Base-by-base conservation (phyloP, 208 protist species). In the Leishmania tarentolae region DNA sequence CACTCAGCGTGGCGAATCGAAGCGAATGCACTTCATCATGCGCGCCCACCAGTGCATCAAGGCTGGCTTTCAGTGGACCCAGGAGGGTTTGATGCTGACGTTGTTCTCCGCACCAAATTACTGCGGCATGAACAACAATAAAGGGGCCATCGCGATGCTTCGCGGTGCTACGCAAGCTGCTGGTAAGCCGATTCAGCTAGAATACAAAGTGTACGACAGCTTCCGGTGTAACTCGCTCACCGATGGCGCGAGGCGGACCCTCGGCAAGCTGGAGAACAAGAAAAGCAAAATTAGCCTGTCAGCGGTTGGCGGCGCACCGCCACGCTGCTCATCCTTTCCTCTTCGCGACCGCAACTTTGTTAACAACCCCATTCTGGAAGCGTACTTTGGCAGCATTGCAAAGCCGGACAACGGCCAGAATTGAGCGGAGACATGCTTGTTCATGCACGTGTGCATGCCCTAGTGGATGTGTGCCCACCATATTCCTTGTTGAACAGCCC, bases 11-110 rank as follows among this genome's bases (percentile, higher is more conserved):
- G 7, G 50, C 61, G 75, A 83, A 69, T 78, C 82, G 37, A 76
- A 85, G 71, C 17, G 61, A 3, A 85, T 99, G 46, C 99, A 99
- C 79, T 95, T 98, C 75, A 90, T 99, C 53, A 78, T 94, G 70
- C 89, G 97, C 13, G 95, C 97, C 1, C 98, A 99, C 78, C 97
- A 99, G 88, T 91, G 99, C 35, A 95, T 98, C 15, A 84, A 92
- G 76, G 92, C 96, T 15, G 98, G 98, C 8, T 97, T 95, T 74
- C 78, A 87, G 44, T 96, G 90, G 90, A 76, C 63, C 17, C 93
- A 96, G 65, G 81, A 81, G 6, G 83, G 84, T 0, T 77, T 85
- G 31, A 80, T 91, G 3, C 80, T 97, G 37, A 97, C 94, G 3
- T 61, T 97, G 44, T 97, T 97, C 76, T 95, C 93, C 24, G 94